Percentiles rank a stretch among this genome's conserved stretches.
These are phyloP conservation scores for Cantharellus cinnabarinus DNA, from an alignment of 768 basidiomycete species.

Conservation along the genomic window DNA sequence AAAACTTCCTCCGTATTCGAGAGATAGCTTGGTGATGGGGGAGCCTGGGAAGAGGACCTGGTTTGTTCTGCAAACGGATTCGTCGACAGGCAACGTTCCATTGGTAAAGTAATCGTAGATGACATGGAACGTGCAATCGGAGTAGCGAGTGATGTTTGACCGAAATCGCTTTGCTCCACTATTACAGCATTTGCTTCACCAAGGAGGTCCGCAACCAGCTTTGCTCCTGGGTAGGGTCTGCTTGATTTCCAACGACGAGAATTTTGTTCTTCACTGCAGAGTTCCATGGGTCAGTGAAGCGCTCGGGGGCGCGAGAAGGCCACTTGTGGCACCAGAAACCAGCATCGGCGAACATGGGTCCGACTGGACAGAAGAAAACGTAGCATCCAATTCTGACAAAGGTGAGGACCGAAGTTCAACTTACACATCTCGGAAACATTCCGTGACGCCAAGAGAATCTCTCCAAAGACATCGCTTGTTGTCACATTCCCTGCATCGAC, in stretches of 20 bases:
- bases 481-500: background rate
- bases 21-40: background rate
- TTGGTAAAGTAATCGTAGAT: conserved; percentile 1
- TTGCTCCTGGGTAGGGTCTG: background rate
- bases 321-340: conserved; percentile 1
- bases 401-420: background rate
- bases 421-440: background rate
- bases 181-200: background rate
- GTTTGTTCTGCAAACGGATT: background rate
- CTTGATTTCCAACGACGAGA: conserved; percentile 1
- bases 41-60: background rate
- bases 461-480: conserved; percentile 2
- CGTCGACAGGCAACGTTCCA: background rate
- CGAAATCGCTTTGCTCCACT: background rate
- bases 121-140: conserved; percentile 2
- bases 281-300: conserved; percentile 3
- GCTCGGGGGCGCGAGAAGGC: background rate
- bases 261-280: background rate
- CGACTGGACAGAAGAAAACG: background rate
- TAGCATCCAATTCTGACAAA: background rate
- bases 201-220: background rate
- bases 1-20: background rate
- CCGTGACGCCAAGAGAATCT: conserved; percentile 1
- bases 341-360: background rate
- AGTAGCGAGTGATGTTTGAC: conserved; percentile 4